These are phyloP conservation scores for Neodidymelliopsis sp. DNA, from an alignment of 2,329 filamentous ascomycete species.

Conservation along the genomic window DNA sequence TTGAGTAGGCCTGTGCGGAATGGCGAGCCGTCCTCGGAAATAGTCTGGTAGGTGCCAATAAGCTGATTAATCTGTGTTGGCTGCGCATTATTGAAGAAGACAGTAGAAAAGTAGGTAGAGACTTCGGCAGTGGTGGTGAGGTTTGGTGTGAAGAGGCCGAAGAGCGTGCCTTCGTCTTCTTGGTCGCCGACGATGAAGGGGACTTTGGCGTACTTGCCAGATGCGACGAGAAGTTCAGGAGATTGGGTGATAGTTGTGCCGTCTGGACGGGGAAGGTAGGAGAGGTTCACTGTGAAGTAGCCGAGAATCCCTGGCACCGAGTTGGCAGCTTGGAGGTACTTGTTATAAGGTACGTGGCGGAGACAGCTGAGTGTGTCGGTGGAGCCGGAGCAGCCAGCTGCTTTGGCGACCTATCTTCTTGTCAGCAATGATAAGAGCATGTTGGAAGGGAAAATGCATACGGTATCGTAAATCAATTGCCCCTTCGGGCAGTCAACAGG, in stretches of 20 bases:
- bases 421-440: conserved; percentile 59
- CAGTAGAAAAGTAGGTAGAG: conserved; percentile 66
- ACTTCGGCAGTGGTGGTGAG: conserved; percentile 68
- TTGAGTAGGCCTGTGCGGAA: conserved; percentile 75
- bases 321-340: conserved; percentile 68
- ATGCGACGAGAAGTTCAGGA: conserved; percentile 64
- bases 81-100: conserved; percentile 68
- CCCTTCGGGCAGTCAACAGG: conserved; percentile 71
- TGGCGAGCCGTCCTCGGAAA: conserved; percentile 68
- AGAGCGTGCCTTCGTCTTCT: conserved; percentile 82
- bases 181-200: conserved; percentile 76
- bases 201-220: conserved; percentile 65
- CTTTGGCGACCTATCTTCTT: conserved; percentile 55
- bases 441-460: conserved; percentile 10
- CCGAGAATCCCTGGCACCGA: conserved; percentile 73
- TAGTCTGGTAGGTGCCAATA: conserved; percentile 68
- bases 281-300: conserved; percentile 73
- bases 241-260: conserved; percentile 67
- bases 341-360: conserved; percentile 55
- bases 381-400: conserved; percentile 55
- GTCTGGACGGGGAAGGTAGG: conserved; percentile 78
- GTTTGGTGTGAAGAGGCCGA: conserved; percentile 73
- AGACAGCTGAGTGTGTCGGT: conserved; percentile 58
- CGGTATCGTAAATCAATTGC: conserved; percentile 65
- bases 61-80: conserved; percentile 61